A percentile compares a stretch with the other conserved stretches of the same genome.
Conservation (phyloP, 2,329 filamentous ascomycete species). For the Apiospora malaysiana region DNA sequence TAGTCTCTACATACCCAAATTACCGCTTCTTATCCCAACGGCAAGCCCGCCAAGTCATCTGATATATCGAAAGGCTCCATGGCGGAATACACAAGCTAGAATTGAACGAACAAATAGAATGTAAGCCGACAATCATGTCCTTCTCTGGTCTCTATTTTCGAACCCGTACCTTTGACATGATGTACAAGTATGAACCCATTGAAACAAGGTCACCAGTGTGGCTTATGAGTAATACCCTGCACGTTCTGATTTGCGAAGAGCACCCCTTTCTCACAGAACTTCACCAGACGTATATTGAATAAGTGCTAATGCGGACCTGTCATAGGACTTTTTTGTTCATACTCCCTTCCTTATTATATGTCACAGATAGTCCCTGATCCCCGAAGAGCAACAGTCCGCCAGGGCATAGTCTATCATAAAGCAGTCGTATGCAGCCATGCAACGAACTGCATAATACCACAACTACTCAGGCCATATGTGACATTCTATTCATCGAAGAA, state of each 20-base stretch:
- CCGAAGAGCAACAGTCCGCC: no score
- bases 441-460: no score
- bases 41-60: neutral
- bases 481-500: no score
- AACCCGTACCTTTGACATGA: neutral
- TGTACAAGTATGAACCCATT: neutral
- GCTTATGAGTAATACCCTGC: neutral
- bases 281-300: no score
- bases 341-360: no score
- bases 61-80: neutral
- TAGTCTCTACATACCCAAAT: no score
- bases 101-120: neutral
- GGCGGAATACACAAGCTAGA: neutral
- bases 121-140: neutral
- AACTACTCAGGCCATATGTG: no score
- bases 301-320: no score
- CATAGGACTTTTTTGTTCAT: no score
- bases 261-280: neutral
- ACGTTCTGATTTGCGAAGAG: neutral
- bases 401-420: no score
- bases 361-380: no score
- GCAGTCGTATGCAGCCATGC: no score
- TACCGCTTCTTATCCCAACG: neutral
- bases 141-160: neutral
- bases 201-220: neutral